These are phyloP conservation scores for Podosphaera aphanis DNA, from an alignment of 2,329 filamentous ascomycete genomes.

Conservation along the genomic window DNA sequence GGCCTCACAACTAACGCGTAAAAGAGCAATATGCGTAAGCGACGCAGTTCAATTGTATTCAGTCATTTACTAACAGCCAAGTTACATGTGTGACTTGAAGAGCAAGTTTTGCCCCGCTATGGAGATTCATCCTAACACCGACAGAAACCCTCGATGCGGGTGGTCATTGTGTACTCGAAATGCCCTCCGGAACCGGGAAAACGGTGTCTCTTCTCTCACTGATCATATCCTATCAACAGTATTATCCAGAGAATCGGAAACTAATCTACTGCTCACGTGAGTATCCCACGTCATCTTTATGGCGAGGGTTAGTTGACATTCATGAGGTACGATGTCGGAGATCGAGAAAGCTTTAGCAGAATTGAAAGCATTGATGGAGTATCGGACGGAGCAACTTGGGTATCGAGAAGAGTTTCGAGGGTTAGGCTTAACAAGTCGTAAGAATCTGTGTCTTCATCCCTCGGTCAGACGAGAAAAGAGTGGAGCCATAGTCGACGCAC, in stretches of 20 bases:
- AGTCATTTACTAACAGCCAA: constrained; percentile 14
- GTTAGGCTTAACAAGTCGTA: constrained; percentile 79
- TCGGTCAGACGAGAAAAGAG: constrained; percentile 94
- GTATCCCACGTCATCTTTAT: constrained; percentile 3
- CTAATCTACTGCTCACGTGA: constrained; percentile 91
- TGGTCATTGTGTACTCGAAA: constrained; percentile 90
- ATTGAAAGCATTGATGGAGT: constrained; percentile 83
- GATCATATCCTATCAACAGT: constrained; percentile 89
- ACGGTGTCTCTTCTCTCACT: constrained; percentile 85
- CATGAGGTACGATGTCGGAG: constrained; percentile 80
- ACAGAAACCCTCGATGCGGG: constrained; percentile 64
- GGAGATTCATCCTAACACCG: constrained; percentile 5
- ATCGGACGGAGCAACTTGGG: constrained; percentile 71
- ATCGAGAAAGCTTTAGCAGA: constrained; percentile 94
- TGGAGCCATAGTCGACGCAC: constrained; percentile 78
- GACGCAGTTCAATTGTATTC: neutral
- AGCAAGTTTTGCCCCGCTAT: constrained; percentile 16
- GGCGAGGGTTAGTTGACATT: neutral
- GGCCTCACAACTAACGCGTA: constrained; percentile 12
- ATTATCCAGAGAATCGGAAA: constrained; percentile 80
- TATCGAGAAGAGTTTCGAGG: constrained; percentile 81
- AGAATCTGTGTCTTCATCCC: constrained; percentile 89
- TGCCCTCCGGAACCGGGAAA: constrained; percentile 97
- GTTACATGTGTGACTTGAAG: constrained; percentile 69
- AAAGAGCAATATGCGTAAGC: constrained; percentile 46